These are phyloP conservation scores for Pichia phayaonensis DNA, from an alignment of 805 yeast species.

Conservation along the genomic window DNA sequence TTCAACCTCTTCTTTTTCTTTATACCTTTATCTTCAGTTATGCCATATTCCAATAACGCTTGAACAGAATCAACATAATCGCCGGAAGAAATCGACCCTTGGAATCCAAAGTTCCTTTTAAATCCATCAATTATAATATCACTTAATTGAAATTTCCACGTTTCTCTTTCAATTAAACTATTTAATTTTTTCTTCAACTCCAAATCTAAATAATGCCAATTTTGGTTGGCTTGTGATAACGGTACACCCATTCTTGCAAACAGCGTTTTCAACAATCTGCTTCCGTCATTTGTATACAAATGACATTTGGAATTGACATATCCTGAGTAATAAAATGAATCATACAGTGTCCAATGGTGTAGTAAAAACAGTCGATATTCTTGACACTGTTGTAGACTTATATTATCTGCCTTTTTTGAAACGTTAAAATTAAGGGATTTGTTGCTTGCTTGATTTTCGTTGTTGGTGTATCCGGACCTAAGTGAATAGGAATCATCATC, in stretches of 20 bases:
- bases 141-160: constrained; percentile 72
- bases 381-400: constrained; percentile 53
- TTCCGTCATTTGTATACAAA: constrained; percentile 89
- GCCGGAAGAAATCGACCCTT: constrained; percentile 82
- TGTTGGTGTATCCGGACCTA: neutral
- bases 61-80: constrained; percentile 87
- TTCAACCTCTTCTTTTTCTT: constrained; percentile 15
- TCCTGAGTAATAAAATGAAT: constrained; percentile 83
- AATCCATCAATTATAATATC: constrained; percentile 83
- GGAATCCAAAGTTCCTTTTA: constrained; percentile 75
- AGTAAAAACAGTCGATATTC: constrained; percentile 82
- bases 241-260: constrained; percentile 97
- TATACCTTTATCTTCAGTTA: constrained; percentile 17
- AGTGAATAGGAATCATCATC: constrained; percentile 7
- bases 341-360: constrained; percentile 90
- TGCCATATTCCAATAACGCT: constrained; percentile 70
- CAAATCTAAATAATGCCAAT: constrained; percentile 87
- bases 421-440: constrained; percentile 11
- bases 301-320: constrained; percentile 82
- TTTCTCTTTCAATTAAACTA: constrained; percentile 57
- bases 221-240: constrained; percentile 78
- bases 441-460: neutral
- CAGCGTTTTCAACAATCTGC: constrained; percentile 76
- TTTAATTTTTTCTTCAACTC: constrained; percentile 68
- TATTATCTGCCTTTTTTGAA: constrained; percentile 28